Conservation (phyloP, 148 eudicot species). For the Rhododendron ovatum region DNA sequence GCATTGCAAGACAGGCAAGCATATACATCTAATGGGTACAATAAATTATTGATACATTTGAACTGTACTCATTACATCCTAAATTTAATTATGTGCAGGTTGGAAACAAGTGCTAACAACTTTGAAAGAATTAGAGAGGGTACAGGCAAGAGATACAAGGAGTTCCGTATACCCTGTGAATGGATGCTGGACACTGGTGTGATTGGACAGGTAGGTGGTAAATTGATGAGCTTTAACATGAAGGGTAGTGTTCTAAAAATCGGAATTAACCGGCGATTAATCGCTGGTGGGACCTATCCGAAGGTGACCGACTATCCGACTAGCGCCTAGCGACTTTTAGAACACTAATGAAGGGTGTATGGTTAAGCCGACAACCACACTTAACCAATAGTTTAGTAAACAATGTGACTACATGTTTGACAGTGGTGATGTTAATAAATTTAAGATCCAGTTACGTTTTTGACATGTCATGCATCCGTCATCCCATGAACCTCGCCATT, state of each 20-base stretch:
- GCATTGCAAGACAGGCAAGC: slow-evolving; percentile 78
- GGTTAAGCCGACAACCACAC: slow-evolving; percentile 2
- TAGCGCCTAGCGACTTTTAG: too few species aligned
- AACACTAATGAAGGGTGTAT: neutral
- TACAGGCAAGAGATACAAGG: slow-evolving; percentile 53
- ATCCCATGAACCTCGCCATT: neutral
- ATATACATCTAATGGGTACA: slow-evolving; percentile 19
- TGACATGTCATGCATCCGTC: neutral
- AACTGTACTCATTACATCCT: neutral
- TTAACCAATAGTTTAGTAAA: neutral
- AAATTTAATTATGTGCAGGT: slow-evolving; percentile 27
- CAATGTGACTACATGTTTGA: neutral
- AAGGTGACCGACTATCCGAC: too few species aligned
- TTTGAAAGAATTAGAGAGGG: slow-evolving; percentile 66
- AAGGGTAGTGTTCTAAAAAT: neutral
- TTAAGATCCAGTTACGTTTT: neutral
- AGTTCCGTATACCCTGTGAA: slow-evolving; percentile 62
- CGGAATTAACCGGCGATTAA: too few species aligned
- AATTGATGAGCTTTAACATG: slow-evolving; percentile 1
- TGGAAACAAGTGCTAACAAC: slow-evolving; percentile 52
- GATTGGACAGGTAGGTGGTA: slow-evolving; percentile 56
- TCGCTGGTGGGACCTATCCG: too few species aligned
- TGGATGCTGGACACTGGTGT: slow-evolving; percentile 75
- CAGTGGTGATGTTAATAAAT: neutral
- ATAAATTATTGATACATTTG: neutral